Conservation (phyloP, 1,284 basidiomycete genomes). For the Stygiomarasmius scandens region DNA sequence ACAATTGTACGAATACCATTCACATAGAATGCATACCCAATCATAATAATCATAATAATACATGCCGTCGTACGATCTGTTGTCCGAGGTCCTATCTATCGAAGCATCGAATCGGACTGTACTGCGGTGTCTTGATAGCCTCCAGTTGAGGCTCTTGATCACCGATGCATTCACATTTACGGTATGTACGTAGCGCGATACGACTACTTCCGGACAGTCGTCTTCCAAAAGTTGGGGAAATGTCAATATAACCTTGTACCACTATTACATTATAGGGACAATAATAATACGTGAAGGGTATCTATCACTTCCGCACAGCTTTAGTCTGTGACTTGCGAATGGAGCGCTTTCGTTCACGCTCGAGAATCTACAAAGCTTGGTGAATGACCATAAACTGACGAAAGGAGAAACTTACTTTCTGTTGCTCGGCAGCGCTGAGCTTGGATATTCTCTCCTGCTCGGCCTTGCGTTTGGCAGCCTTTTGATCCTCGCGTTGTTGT, state of each 20-base stretch:
- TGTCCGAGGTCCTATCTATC: too few relatives aligned
- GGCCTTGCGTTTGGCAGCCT: conserved; percentile 72
- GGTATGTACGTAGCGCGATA: too few relatives aligned
- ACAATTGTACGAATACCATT: not conserved
- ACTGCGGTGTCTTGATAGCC: too few relatives aligned
- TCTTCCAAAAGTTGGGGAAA: too few relatives aligned
- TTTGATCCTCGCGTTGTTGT: conserved; percentile 65
- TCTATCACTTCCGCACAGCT: conserved; percentile 41
- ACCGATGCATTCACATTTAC: too few relatives aligned
- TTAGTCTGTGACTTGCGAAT: conserved; percentile 73
- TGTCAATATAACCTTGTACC: not conserved
- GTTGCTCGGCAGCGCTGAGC: conserved; percentile 80
- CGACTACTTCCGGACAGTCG: too few relatives aligned
- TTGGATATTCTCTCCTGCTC: conserved; percentile 74
- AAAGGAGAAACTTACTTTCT: conserved; percentile 56
- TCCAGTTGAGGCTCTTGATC: too few relatives aligned
- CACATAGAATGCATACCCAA: too few relatives aligned
- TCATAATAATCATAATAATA: too few relatives aligned
- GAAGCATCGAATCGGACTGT: too few relatives aligned
- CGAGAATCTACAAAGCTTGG: conserved; percentile 51
- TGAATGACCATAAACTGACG: conserved; percentile 4
- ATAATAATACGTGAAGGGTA: not conserved
- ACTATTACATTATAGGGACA: conserved; percentile 22
- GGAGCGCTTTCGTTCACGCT: conserved; percentile 74
- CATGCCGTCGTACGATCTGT: too few relatives aligned